A percentile compares a stretch with the other conserved stretches of the same genome.
Evolutionary conservation across 805 yeast genomes (phyloP).

Genomic region (Pichia paraexigua): DNA sequence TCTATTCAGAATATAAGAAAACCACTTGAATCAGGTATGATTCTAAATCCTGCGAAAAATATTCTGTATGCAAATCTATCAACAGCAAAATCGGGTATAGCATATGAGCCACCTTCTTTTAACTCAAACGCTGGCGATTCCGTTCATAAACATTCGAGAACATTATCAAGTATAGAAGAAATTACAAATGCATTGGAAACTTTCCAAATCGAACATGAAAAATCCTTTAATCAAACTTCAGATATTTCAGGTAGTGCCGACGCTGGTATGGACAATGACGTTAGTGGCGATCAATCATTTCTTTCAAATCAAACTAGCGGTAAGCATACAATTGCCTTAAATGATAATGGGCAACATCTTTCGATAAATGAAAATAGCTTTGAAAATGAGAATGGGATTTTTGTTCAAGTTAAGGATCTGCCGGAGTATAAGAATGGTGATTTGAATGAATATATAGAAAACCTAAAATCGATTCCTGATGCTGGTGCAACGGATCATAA

Average conservation of each 20-base stretch:
- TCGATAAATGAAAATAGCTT: too few species aligned
- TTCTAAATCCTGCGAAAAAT: background rate
- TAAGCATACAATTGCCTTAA: background rate
- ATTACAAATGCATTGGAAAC: conserved; percentile 11
- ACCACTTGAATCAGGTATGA: background rate
- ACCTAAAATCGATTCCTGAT: conserved; percentile 2
- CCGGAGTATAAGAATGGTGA: conserved; percentile 8
- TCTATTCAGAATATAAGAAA: background rate
- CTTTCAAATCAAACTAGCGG: background rate
- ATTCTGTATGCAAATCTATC: background rate
- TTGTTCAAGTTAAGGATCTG: conserved; percentile 7
- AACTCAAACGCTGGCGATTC: background rate
- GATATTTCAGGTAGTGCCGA: background rate
- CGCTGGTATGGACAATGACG: background rate
- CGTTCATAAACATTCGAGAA: conserved; percentile 12
- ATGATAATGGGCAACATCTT: background rate
- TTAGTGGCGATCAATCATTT: background rate
- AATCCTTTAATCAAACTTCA: background rate
- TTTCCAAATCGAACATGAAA: conserved; percentile 9
- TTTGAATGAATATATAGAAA: conserved; percentile 5
- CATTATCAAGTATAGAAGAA: conserved; percentile 15
- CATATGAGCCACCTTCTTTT: conserved; percentile 7
- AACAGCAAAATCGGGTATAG: background rate
- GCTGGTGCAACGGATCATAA: background rate
- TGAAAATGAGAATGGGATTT: background rate